These are phyloP conservation scores for Chromosphaera perkinsii DNA, from an alignment of 208 protist genomes.

Conservation along the genomic window DNA sequence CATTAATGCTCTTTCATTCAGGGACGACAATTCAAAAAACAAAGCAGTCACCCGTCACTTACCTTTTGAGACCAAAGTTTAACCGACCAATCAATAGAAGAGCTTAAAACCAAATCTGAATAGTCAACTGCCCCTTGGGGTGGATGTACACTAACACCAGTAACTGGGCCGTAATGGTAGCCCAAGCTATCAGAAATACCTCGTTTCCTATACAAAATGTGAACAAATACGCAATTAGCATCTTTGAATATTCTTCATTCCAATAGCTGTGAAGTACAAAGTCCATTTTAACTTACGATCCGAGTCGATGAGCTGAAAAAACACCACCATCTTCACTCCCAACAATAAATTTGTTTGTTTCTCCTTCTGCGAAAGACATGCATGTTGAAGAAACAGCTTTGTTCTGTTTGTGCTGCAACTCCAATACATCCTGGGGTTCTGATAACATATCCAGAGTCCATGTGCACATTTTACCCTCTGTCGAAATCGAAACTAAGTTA, in stretches of 20 bases:
- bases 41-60: not conserved
- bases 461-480: conserved; percentile 55
- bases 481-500: conserved; percentile 51
- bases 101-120: conserved; percentile 47
- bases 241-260: no score
- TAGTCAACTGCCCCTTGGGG: conserved; percentile 33
- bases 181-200: conserved; percentile 5
- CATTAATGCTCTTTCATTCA: not conserved
- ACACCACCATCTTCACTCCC: conserved; percentile 52
- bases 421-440: conserved; percentile 30
- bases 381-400: conserved; percentile 33
- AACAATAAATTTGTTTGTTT: conserved; percentile 50
- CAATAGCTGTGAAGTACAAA: not conserved
- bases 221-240: no score
- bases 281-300: conserved; percentile 27
- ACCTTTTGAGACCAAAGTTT: conserved; percentile 47
- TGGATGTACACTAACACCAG: conserved; percentile 45
- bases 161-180: conserved; percentile 44
- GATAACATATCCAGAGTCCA: conserved; percentile 53
- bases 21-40: not conserved
- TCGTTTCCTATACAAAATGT: conserved; percentile 3
- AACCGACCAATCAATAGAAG: conserved; percentile 53
- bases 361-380: conserved; percentile 45
- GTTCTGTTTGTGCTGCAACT: no score
- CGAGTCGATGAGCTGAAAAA: conserved; percentile 41